Evolutionary conservation across 2,329 filamentous ascomycete species (phyloP), one percentile per base, ranked within the genome.

Genomic region (Lojkania enalia): DNA sequence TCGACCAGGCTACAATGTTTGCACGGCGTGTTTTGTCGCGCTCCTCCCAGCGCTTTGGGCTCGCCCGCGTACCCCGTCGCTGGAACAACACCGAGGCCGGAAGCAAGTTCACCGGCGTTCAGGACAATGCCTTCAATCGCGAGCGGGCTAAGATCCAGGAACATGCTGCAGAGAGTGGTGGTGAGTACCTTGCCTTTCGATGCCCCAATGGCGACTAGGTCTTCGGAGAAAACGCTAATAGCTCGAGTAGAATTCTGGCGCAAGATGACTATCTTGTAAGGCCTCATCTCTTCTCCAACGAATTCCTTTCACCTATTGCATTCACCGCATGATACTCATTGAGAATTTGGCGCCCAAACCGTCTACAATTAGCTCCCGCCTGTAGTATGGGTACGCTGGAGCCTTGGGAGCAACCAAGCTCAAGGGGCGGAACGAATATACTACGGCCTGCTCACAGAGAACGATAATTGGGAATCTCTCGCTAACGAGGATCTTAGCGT

Each of bases 191-290:
- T 21, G 30, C 19, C n/a, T 15, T 31, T 20, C 7, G 14, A 15
- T n/a, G n/a, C n/a, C n/a, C n/a, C n/a, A n/a, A n/a, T n/a, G n/a
- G n/a, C n/a, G n/a, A n/a, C n/a, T n/a, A n/a, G n/a, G n/a, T n/a
- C n/a, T n/a, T n/a, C n/a, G n/a, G n/a, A n/a, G 37, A 20, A 20
- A 14, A 32, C 13, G 39, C 48, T 51, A 38, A 48, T 29, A 23
- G 5, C 18, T 12, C 16, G 18, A 48, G 43, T 69, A 96, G 92
- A 90, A 66, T 84, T 96, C 66, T 99, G 94, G 94, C 85, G 83
- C 75, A 97, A 95, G 81, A 86, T 97, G 65, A 94, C 90, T 56
- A 80, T 96, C 79, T 97, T 89, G 91, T 96, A 89, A 76, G 88
- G 77, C 58, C 43, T 33, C 18, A 35, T 31, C 25, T 18, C 19